phyloP scores from a whole-genome alignment of 192 early-diverging fungal species.

The Coemansia sp. region DNA sequence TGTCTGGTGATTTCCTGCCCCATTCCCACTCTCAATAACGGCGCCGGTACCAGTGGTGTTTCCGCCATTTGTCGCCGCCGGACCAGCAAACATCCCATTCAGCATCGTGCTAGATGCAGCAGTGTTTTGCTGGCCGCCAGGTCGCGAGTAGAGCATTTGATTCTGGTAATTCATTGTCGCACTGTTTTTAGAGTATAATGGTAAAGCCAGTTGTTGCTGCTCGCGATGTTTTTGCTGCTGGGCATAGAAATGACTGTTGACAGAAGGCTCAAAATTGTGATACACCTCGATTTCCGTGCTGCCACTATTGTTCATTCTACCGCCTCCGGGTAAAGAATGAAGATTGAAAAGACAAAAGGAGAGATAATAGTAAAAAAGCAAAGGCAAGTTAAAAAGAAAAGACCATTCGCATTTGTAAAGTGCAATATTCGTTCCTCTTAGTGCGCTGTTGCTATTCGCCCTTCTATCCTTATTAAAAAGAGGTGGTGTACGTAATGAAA shows the following conservation, averaged over 20 bases:
- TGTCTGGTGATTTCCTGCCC: conserved; percentile 1
- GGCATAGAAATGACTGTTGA: conserved; percentile 17
- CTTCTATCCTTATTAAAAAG: background rate
- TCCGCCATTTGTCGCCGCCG: background rate
- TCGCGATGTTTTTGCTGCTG: conserved; percentile 34
- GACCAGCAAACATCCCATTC: conserved; percentile 11
- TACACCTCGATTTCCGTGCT: conserved; percentile 7
- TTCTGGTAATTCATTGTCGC: conserved; percentile 38
- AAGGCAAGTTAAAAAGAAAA: background rate
- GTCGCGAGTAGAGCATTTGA: conserved; percentile 36
- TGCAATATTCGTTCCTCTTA: background rate
- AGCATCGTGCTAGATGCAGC: conserved; percentile 4
- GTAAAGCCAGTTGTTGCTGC: conserved; percentile 26
- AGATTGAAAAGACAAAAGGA: background rate
- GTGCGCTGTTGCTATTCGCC: background rate
- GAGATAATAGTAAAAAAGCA: background rate
- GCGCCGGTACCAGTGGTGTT: conserved; percentile 2
- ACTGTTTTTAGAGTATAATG: conserved; percentile 1
- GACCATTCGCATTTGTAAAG: background rate
- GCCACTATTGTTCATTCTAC: conserved; percentile 21
- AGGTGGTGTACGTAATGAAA: background rate
- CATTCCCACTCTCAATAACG: background rate
- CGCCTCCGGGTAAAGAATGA: conserved; percentile 15
- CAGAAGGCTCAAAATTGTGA: background rate
- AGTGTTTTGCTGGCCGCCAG: conserved; percentile 12